These are phyloP conservation scores for Metarhizium brunneum DNA, from an alignment of 2,329 filamentous ascomycete species.

Conservation along the genomic window DNA sequence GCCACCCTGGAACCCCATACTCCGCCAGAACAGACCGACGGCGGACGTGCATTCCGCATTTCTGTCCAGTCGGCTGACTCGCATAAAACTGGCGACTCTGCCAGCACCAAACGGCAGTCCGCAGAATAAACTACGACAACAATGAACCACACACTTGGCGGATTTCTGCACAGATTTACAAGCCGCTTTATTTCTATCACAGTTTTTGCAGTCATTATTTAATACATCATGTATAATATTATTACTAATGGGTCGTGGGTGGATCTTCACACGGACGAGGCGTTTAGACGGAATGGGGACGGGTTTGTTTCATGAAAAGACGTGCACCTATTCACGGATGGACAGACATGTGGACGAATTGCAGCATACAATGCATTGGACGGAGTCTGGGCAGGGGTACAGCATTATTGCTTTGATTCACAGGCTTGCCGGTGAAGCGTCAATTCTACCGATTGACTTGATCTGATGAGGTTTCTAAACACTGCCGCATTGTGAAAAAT, in stretches of 20 bases:
- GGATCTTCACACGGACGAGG: neutral
- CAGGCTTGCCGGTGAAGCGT: neutral
- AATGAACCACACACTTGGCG: neutral
- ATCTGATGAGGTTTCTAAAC: neutral
- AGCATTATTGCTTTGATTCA: neutral
- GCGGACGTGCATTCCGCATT: conserved; percentile 14
- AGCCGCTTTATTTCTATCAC: neutral
- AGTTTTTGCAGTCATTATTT: neutral
- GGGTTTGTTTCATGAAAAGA: neutral
- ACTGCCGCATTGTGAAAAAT: neutral
- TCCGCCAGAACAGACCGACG: conserved; percentile 20
- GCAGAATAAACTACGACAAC: conserved; percentile 5
- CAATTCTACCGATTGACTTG: neutral
- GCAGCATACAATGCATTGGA: conserved; percentile 2
- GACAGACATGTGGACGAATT: neutral
- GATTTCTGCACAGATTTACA: neutral
- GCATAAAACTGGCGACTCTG: conserved; percentile 2
- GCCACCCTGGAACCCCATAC: conserved; percentile 11
- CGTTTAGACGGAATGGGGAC: neutral
- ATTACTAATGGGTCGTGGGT: neutral
- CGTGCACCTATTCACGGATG: neutral
- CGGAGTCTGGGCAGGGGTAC: neutral
- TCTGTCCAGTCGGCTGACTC: conserved; percentile 13
- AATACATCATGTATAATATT: neutral
- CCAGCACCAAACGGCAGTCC: conserved; percentile 16